A percentile compares a stretch with the other conserved stretches of the same genome.
phyloP scores from a whole-genome alignment of 192 early-diverging fungal genomes.

The Entomortierella chlamydospora region DNA sequence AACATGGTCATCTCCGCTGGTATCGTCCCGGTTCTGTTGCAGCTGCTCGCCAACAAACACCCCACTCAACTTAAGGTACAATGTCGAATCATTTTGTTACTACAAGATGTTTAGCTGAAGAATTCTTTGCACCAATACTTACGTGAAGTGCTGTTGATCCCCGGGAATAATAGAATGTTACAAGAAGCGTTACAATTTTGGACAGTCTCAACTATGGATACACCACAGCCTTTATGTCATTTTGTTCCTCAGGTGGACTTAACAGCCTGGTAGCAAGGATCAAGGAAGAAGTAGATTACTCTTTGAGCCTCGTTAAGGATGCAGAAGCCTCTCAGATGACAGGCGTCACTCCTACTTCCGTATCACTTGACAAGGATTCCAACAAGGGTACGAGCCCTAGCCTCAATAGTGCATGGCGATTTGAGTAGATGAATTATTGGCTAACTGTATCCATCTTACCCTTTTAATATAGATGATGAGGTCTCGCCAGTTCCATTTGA shows the following conservation, averaged over 20 bases:
- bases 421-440: too few species aligned
- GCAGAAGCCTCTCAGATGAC: constrained; percentile 55
- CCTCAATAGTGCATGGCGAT: not conserved
- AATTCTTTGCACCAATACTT: too few species aligned
- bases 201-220: constrained; percentile 87
- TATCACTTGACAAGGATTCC: not conserved
- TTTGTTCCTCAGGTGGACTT: constrained; percentile 87
- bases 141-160: not conserved
- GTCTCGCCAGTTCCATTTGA: constrained; percentile 71
- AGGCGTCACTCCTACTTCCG: constrained; percentile 40
- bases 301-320: constrained; percentile 46
- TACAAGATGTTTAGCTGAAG: too few species aligned
- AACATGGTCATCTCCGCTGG: constrained; percentile 93
- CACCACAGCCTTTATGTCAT: constrained; percentile 78
- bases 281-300: constrained; percentile 72
- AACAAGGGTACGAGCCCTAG: constrained; percentile 5
- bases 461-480: constrained; percentile 44
- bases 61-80: constrained; percentile 69
- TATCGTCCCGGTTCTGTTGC: constrained; percentile 83
- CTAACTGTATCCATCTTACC: too few species aligned
- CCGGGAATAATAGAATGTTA: constrained; percentile 59
- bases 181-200: constrained; percentile 81
- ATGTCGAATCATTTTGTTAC: not conserved
- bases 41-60: constrained; percentile 75
- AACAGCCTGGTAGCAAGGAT: constrained; percentile 83